These are phyloP conservation scores for Aquanectria penicillioides DNA, from an alignment of 2,329 filamentous ascomycete genomes.

Conservation along the genomic window DNA sequence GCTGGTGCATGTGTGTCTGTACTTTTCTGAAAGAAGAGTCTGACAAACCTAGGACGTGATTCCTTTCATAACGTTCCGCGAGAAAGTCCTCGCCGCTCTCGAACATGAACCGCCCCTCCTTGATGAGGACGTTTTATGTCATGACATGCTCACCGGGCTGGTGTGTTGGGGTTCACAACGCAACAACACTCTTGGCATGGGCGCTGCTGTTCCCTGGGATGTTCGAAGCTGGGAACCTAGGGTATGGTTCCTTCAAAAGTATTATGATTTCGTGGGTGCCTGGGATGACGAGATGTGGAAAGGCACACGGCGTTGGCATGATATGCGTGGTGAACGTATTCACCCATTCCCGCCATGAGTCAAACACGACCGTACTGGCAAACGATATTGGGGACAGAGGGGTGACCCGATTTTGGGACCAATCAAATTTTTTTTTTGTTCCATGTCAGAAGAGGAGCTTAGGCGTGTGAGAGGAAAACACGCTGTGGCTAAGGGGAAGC, in stretches of 20 bases:
- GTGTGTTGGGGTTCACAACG: slow-evolving; percentile 50
- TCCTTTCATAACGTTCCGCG: slow-evolving; percentile 46
- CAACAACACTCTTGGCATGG: slow-evolving; percentile 41
- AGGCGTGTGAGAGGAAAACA: not conserved
- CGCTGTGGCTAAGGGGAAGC: not conserved
- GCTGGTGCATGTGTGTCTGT: not conserved
- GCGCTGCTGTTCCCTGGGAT: slow-evolving; percentile 55
- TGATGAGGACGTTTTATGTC: slow-evolving; percentile 49
- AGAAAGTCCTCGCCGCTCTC: slow-evolving; percentile 41
- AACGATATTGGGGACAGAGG: no score
- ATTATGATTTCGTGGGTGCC: slow-evolving; percentile 47
- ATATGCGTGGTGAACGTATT: slow-evolving; percentile 38
- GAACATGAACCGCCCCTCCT: slow-evolving; percentile 39
- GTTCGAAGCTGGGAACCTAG: slow-evolving; percentile 56
- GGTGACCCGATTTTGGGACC: no score
- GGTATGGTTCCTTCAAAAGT: slow-evolving; percentile 56
- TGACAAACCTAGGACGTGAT: slow-evolving; percentile 45
- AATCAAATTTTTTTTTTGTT: no score
- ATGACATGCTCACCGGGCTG: slow-evolving; percentile 48
- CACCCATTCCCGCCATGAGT: slow-evolving; percentile 9
- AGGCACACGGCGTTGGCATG: slow-evolving; percentile 44
- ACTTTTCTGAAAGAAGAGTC: not conserved
- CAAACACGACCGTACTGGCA: no score
- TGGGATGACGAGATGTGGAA: slow-evolving; percentile 51
- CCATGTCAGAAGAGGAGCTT: no score